A percentile compares a stretch with the other conserved stretches of the same genome.
These are phyloP conservation scores for Teratosphaeria destructans DNA, from an alignment of 2,329 filamentous ascomycete genomes.

Conservation along the genomic window DNA sequence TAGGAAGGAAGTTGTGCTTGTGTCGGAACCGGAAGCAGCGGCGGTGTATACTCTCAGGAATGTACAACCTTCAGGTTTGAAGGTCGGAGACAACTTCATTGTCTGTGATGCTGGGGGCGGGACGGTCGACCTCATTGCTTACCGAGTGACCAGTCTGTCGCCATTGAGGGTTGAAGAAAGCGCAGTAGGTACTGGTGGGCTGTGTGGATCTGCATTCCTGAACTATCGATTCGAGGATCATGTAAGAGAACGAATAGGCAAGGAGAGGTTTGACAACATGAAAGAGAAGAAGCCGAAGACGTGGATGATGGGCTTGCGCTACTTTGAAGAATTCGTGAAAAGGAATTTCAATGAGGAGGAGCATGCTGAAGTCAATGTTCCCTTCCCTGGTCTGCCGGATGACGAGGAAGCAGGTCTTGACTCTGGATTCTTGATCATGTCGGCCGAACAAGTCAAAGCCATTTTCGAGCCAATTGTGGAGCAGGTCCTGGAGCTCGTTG, in stretches of 20 bases:
- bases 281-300: slow-evolving; percentile 67
- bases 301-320: slow-evolving; percentile 61
- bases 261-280: slow-evolving; percentile 58
- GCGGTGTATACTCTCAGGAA: slow-evolving; percentile 72
- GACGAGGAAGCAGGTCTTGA: slow-evolving; percentile 66
- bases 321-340: slow-evolving; percentile 79
- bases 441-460: slow-evolving; percentile 55
- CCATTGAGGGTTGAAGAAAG: slow-evolving; percentile 68
- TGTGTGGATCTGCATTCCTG: slow-evolving; percentile 69
- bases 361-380: slow-evolving; percentile 57
- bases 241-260: slow-evolving; percentile 56
- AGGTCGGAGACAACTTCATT: slow-evolving; percentile 52
- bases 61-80: slow-evolving; percentile 64
- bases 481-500: slow-evolving; percentile 45
- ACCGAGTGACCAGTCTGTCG: slow-evolving; percentile 64
- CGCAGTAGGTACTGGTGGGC: slow-evolving; percentile 65
- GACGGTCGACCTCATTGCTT: slow-evolving; percentile 67
- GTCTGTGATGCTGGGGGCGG: slow-evolving; percentile 49
- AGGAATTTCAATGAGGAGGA: slow-evolving; percentile 70
- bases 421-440: slow-evolving; percentile 66
- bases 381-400: slow-evolving; percentile 65
- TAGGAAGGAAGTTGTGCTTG: slow-evolving; percentile 62
- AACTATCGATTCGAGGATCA: slow-evolving; percentile 76
- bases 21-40: slow-evolving; percentile 70
- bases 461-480: slow-evolving; percentile 62